Base-by-base conservation (phyloP, 352 stramenopile genomes). In the Aphanomyces cochlioides region DNA sequence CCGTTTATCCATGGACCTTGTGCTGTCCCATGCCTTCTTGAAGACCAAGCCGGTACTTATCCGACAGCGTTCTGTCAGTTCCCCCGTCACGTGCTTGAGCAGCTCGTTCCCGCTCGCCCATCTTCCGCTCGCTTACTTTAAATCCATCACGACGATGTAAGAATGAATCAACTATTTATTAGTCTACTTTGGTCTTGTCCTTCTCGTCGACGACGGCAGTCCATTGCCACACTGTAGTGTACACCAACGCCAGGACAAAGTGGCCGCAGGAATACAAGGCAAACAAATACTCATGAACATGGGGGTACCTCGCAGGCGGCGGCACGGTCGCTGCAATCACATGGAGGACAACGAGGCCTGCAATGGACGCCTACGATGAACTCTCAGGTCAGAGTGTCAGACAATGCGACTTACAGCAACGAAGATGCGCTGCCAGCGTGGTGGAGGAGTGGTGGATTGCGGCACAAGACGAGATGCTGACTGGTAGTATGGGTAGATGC, bases 201-300 rank as follows among this genome's bases (percentile, higher is more conserved):
- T 50, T 50, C 8, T 64, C 21, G 28, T 66, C 39, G 57, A 6
- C 21, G 40, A 10, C n/a, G 19, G 67, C 66, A 37, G 79, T 93
- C 85, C 85, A 93, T 45, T 95, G 87, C 87, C 87, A 95, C 69
- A 87, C 91, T 17, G 85, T 92, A 58, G 87, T 83, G 75, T 93
- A 95, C 0, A 43, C 74, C 8, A 93, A 81, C n/a, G 82, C 66
- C 21, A 92, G 64, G 38, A 90, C 28, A 41, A 95, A 93, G 72
- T 93, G 84, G 7, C 72, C 77, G 67, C 87, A 95, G 34, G 87
- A 90, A 69, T 90, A 93, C 17, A 78, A 75, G 34, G 85, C 85
- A 66, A 95, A 93, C 19, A 90, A 64, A 72, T 93, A 95, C 75
- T 95, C 85, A 72, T 93, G 86, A 73, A 93, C 87, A 72, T 95